Evolutionary conservation across 192 early-diverging fungal species (phyloP).

Genomic region (Piromyces finnis): DNA sequence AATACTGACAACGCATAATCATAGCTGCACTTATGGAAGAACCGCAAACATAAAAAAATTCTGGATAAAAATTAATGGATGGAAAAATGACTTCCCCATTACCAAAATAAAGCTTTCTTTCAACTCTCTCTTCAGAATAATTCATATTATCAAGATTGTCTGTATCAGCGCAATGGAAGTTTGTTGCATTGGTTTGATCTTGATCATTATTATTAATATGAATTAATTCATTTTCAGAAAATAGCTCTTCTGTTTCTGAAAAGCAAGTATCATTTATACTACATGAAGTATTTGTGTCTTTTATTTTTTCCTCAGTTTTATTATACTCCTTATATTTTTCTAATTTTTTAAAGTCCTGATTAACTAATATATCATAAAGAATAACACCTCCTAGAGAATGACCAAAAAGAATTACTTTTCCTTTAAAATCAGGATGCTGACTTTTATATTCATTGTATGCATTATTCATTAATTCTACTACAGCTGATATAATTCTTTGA

Average conservation of each 20-base stretch:
- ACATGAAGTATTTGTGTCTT: neutral
- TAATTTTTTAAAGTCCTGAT: conserved; percentile 3
- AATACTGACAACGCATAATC: neutral
- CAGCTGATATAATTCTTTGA: neutral
- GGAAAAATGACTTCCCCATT: neutral
- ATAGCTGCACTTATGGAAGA: neutral
- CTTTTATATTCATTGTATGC: conserved; percentile 30
- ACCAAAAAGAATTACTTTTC: conserved; percentile 35
- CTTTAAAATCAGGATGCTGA: conserved; percentile 37
- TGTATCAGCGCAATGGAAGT: no score
- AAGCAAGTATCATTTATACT: no score
- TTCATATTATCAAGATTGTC: neutral
- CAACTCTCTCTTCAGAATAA: neutral
- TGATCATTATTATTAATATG: no score
- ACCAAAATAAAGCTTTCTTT: neutral
- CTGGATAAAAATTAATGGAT: neutral
- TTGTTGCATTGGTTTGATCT: no score
- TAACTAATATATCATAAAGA: conserved; percentile 44
- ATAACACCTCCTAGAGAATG: conserved; percentile 53
- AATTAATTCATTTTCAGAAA: no score
- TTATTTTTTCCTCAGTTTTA: neutral
- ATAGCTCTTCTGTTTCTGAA: no score
- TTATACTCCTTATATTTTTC: neutral
- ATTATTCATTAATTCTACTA: conserved; percentile 29
- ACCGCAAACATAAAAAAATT: neutral